Percentiles rank a stretch among this genome's conserved stretches.
phyloP scores from a whole-genome alignment of 2,329 filamentous ascomycete genomes.

The Cadophora sp. region DNA sequence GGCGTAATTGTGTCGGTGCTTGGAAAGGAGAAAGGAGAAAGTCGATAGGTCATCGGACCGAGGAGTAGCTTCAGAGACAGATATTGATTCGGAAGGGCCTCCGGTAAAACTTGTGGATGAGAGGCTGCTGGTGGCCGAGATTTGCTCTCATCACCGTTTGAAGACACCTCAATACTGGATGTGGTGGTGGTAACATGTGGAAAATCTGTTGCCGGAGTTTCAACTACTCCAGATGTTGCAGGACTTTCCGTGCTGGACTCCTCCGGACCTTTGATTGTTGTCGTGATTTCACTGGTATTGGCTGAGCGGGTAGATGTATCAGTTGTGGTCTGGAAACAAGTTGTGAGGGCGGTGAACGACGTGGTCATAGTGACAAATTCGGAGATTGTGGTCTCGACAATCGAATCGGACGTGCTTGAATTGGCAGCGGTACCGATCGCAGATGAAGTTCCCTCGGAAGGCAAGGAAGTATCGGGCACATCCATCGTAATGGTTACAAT shows the following conservation, averaged over 20 bases:
- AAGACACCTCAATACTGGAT: not conserved
- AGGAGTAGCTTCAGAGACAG: not conserved
- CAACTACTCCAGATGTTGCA: not conserved
- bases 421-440: not conserved
- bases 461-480: not conserved
- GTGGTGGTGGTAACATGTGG: no score
- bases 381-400: not conserved
- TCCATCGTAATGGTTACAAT: constrained; percentile 16
- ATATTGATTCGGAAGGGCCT: not conserved
- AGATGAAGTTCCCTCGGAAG: constrained; percentile 1
- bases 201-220: not conserved
- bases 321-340: not conserved
- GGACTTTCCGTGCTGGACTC: not conserved
- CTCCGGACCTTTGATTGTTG: not conserved
- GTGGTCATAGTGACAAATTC: not conserved
- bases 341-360: not conserved
- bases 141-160: not conserved
- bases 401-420: not conserved
- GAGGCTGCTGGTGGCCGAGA: not conserved
- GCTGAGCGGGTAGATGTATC: not conserved
- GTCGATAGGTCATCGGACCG: not conserved
- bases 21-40: not conserved
- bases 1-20: not conserved
- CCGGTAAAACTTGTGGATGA: not conserved
- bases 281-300: not conserved